These are phyloP conservation scores for Penicillium polonicum DNA, from an alignment of 2,329 filamentous ascomycete genomes.

Conservation along the genomic window DNA sequence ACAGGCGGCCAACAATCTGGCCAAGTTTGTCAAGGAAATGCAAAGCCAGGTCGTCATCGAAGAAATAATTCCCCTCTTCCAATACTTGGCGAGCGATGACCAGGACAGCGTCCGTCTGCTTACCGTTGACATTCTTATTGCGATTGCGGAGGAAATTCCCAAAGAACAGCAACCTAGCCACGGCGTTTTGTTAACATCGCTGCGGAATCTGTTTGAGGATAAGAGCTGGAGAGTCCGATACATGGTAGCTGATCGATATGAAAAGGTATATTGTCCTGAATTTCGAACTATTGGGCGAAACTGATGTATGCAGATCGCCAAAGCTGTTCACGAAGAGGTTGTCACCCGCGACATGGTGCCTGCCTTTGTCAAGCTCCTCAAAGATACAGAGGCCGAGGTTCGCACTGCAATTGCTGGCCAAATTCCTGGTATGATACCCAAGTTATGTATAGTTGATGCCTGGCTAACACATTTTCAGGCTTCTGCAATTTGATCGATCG, in stretches of 20 bases:
- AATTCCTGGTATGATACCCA: conserved; percentile 66
- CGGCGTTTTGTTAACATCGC: conserved; percentile 82
- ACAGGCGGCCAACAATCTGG: conserved; percentile 92
- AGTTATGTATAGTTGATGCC: conserved; percentile 21
- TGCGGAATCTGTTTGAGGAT: conserved; percentile 93
- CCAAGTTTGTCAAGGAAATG: conserved; percentile 98
- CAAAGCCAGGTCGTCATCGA: conserved; percentile 85
- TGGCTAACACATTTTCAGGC: conserved; percentile 49
- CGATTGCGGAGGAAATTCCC: conserved; percentile 93
- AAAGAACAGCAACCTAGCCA: conserved; percentile 98
- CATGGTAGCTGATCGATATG: conserved; percentile 98
- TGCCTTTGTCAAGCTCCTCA: conserved; percentile 94
- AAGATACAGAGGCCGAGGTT: conserved; percentile 97
- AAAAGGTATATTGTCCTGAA: conserved; percentile 67
- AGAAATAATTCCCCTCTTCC: conserved; percentile 98
- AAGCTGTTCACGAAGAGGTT: conserved; percentile 96
- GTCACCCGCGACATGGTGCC: conserved; percentile 91
- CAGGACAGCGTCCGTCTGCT: conserved; percentile 95
- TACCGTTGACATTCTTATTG: conserved; percentile 93
- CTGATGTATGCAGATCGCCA: conserved; percentile 70
- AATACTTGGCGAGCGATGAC: conserved; percentile 93
- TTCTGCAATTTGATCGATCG: conserved; percentile 91
- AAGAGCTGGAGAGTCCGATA: conserved; percentile 99
- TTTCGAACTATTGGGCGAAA: neutral
- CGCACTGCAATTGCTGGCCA: conserved; percentile 95